Conservation (phyloP, 2,329 filamentous ascomycete species). For the Aspergillus sp. region DNA sequence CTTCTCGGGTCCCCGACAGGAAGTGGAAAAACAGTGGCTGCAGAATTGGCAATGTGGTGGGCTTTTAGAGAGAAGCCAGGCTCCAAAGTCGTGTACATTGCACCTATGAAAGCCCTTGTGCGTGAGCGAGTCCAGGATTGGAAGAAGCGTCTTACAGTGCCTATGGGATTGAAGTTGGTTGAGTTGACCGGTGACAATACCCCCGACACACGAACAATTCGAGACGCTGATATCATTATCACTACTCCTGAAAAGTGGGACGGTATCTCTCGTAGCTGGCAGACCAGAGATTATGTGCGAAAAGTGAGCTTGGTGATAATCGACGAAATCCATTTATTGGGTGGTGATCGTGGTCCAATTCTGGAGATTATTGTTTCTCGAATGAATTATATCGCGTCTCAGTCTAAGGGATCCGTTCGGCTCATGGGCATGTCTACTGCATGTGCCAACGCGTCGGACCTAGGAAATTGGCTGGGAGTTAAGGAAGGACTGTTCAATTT, state of each 20-base stretch:
- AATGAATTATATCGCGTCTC: slow-evolving; percentile 98
- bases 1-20: slow-evolving; percentile 93
- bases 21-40: slow-evolving; percentile 94
- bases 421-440: slow-evolving; percentile 98
- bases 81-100: slow-evolving; percentile 97
- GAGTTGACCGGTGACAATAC: slow-evolving; percentile 98
- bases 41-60: slow-evolving; percentile 99
- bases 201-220: slow-evolving; percentile 90
- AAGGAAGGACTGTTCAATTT: slow-evolving; percentile 97
- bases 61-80: slow-evolving; percentile 91
- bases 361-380: slow-evolving; percentile 88
- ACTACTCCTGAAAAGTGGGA: slow-evolving; percentile 99
- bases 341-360: slow-evolving; percentile 93
- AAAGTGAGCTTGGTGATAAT: slow-evolving; percentile 96
- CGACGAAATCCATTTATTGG: slow-evolving; percentile 96
- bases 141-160: slow-evolving; percentile 72
- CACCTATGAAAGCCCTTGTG: slow-evolving; percentile 97
- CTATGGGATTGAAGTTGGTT: slow-evolving; percentile 84
- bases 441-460: slow-evolving; percentile 88
- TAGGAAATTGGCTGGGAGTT: slow-evolving; percentile 95
- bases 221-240: slow-evolving; percentile 94
- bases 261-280: slow-evolving; percentile 97
- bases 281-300: slow-evolving; percentile 91
- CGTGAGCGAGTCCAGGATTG: slow-evolving; percentile 95
- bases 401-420: slow-evolving; percentile 82